Evolutionary conservation across 345 rosid species (phyloP).

Genomic region (Euphorbia lathyris): DNA sequence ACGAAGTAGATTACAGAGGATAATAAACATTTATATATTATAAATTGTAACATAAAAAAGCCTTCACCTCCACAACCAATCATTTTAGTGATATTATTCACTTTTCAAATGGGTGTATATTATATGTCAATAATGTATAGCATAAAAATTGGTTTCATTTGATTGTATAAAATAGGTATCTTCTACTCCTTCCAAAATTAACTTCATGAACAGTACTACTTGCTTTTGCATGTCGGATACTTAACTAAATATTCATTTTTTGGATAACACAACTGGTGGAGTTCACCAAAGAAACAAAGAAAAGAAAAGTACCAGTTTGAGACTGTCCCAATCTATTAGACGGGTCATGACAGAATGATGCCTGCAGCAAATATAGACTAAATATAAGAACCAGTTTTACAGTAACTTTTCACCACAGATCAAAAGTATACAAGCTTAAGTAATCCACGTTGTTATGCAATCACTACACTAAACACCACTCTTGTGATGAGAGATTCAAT

Average conservation of each 20-base stretch:
- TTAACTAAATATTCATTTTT: not conserved
- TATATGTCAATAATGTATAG: not conserved
- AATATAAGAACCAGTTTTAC: not conserved
- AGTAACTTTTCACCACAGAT: not conserved
- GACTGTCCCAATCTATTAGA: slow-evolving; percentile 27
- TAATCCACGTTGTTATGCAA: not conserved
- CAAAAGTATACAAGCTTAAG: not conserved
- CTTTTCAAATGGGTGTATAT: not conserved
- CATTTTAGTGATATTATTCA: not conserved
- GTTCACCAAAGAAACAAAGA: not conserved
- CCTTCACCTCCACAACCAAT: not conserved
- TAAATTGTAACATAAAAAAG: not conserved
- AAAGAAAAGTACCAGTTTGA: slow-evolving; percentile 1
- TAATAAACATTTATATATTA: not conserved
- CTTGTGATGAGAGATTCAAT: not conserved
- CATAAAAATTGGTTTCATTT: not conserved
- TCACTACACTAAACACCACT: not conserved
- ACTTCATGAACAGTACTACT: not conserved
- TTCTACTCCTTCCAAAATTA: not conserved
- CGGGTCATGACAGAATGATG: slow-evolving; percentile 33
- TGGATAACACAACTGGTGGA: not conserved
- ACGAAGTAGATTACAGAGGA: too few relatives aligned
- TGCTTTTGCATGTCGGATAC: not conserved
- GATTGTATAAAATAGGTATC: not conserved
- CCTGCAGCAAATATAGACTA: slow-evolving; percentile 20